These are phyloP conservation scores for Talaromyces sp. DNA, from an alignment of 2,329 filamentous ascomycete genomes.

Conservation along the genomic window DNA sequence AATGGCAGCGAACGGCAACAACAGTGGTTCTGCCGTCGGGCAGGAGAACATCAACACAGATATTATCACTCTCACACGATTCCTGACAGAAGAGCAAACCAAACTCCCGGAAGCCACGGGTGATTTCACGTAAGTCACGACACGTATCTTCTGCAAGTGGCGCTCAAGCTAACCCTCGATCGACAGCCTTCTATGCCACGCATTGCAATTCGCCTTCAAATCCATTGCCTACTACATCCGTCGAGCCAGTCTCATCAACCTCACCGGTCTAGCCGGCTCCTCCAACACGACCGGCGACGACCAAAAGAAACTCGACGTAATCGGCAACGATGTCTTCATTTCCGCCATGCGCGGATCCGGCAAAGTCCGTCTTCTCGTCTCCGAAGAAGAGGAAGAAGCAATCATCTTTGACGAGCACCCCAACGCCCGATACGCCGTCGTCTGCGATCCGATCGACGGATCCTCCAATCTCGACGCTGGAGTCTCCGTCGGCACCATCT, in stretches of 20 bases:
- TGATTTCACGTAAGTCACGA: conserved; percentile 80
- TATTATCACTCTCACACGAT: conserved; percentile 91
- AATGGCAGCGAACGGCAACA: conserved; percentile 40
- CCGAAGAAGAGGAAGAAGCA: conserved; percentile 91
- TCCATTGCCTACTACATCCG: conserved; percentile 99
- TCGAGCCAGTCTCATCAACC: conserved; percentile 87
- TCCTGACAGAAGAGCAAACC: conserved; percentile 90
- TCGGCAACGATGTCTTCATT: conserved; percentile 97
- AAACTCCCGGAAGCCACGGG: conserved; percentile 94
- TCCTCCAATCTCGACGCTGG: conserved; percentile 96
- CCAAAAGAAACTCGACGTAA: conserved; percentile 99
- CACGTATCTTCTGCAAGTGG: background rate
- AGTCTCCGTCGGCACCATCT: conserved; percentile 96
- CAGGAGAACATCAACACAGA: conserved; percentile 86
- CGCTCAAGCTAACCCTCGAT: background rate
- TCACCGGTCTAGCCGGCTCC: conserved; percentile 89
- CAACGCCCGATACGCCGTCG: conserved; percentile 79
- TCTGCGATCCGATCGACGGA: conserved; percentile 96
- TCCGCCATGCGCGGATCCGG: conserved; percentile 89
- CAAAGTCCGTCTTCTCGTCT: conserved; percentile 88
- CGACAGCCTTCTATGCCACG: conserved; percentile 85
- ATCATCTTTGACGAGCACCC: conserved; percentile 78
- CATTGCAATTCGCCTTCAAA: conserved; percentile 99
- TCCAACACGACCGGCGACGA: conserved; percentile 95
- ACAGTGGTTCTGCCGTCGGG: conserved; percentile 50